Base-by-base conservation (phyloP, 495 filamentous ascomycete species). In the Xylaria venustula region DNA sequence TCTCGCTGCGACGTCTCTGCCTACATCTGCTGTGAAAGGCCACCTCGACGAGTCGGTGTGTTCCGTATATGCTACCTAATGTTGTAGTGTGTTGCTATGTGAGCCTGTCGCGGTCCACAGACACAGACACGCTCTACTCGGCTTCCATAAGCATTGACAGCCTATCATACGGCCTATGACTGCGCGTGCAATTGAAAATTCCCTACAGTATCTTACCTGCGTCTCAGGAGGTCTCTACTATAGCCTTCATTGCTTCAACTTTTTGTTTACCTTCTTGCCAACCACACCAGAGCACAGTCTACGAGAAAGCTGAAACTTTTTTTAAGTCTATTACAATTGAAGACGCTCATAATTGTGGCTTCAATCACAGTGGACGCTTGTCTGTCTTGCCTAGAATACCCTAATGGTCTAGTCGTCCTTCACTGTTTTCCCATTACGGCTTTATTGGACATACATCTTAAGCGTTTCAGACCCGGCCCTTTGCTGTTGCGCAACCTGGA, bases 1-100 rank as follows among this genome's bases (percentile, higher is more conserved):
- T 32, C 40, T 45, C 37, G 32, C 14, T 50, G 34, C 53, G 34
- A 45, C 41, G 36, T 25, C 47, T 60, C 49, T 54, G 58, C n/a
- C n/a, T n/a, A n/a, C 50, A 54, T 61, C 46, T 59, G 56, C 47
- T 34, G 47, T 41, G 32, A 52, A 60, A 52, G 47, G 36, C 30
- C 12, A n/a, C 47, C 9, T 54, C 41, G 58, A 54, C 50, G 42
- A 61, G 50, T 61, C 58, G 50, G 58, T 61, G 53, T 55, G 44
- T 19, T 17, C 42, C 42, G 42, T 45, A 45, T 22, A 45, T 20
- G 42, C 19, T 45, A 45, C 17, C 5, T 45, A 45, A 7, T 40
- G 15, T 12, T 40, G 14, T 40, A 9, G 14, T 34, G 30, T 34
- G 30, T 34, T 40, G 37, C 37, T 40, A 12, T 40, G 37, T 40